Evolutionary conservation across 1,139 yeast genomes (phyloP).

Genomic region (Saccharomyces hybrid): DNA sequence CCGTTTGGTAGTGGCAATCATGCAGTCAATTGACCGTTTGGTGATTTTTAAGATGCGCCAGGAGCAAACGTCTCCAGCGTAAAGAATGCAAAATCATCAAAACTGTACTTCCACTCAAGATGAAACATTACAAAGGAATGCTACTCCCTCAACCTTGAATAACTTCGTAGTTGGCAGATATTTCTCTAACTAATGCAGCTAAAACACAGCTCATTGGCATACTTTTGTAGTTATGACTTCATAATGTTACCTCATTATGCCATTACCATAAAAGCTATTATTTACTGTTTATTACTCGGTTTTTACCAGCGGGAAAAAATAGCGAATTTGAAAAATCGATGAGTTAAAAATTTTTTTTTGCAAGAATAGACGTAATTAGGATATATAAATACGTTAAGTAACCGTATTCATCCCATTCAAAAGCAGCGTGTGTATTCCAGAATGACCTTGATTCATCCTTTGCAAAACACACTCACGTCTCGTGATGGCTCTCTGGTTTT

Average conservation of each 20-base stretch:
- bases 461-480: constrained; percentile 46
- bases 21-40: neutral
- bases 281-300: neutral
- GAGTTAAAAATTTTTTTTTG: neutral
- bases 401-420: too few relatives aligned
- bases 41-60: neutral
- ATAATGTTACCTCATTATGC: too few relatives aligned
- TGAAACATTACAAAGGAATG: too few relatives aligned
- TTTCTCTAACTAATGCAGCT: too few relatives aligned
- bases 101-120: too few relatives aligned
- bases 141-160: too few relatives aligned
- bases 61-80: neutral
- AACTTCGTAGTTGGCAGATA: too few relatives aligned
- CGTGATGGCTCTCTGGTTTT: constrained; percentile 42
- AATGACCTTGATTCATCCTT: constrained; percentile 55
- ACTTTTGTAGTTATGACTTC: too few relatives aligned
- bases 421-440: neutral
- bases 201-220: too few relatives aligned
- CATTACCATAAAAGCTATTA: too few relatives aligned
- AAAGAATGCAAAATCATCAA: neutral
- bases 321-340: neutral
- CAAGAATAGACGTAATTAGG: too few relatives aligned
- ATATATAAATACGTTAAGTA: too few relatives aligned
- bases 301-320: neutral
- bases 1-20: neutral